Evolutionary conservation across 306 rosid genomes (phyloP).

Genomic region (Ammopiptanthus mongolicus): DNA sequence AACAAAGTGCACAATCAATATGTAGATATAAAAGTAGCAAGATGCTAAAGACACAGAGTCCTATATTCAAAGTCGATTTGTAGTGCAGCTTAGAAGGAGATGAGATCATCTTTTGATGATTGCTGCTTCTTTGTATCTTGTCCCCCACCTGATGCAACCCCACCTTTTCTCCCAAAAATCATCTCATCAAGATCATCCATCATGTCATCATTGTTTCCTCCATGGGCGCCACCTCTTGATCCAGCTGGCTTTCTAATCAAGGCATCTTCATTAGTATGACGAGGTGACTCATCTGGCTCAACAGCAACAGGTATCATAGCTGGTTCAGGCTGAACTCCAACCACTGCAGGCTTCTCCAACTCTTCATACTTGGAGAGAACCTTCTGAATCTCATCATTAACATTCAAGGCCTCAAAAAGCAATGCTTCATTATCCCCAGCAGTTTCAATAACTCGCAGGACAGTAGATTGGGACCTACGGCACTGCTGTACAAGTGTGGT

Average conservation of each 20-base stretch:
- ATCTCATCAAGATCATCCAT: conserved; percentile 98
- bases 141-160: conserved; percentile 49
- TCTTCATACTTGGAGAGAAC: conserved; percentile 77
- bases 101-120: conserved; percentile 78
- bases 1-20: conserved; percentile 37
- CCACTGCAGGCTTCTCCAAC: conserved; percentile 47
- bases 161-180: conserved; percentile 87
- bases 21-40: conserved; percentile 18
- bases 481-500: conserved; percentile 85
- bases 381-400: conserved; percentile 88
- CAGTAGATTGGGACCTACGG: conserved; percentile 58
- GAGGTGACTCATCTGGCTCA: conserved; percentile 92
- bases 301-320: conserved; percentile 97
- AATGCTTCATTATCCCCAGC: conserved; percentile 89
- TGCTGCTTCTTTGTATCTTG: conserved; percentile 67
- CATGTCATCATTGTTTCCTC: conserved; percentile 84
- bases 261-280: conserved; percentile 53
- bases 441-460: conserved; percentile 74
- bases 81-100: conserved; percentile 50
- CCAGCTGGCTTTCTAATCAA: conserved; percentile 71
- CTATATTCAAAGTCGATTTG: conserved; percentile 3
- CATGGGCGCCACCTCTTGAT: conserved; percentile 48
- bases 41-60: conserved; percentile 19
- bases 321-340: conserved; percentile 66
- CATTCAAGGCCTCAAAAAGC: conserved; percentile 92